Percentiles rank a stretch among this genome's conserved stretches.
Conservation (phyloP, 495 filamentous ascomycete genomes). For the Neurospora intermedia region DNA sequence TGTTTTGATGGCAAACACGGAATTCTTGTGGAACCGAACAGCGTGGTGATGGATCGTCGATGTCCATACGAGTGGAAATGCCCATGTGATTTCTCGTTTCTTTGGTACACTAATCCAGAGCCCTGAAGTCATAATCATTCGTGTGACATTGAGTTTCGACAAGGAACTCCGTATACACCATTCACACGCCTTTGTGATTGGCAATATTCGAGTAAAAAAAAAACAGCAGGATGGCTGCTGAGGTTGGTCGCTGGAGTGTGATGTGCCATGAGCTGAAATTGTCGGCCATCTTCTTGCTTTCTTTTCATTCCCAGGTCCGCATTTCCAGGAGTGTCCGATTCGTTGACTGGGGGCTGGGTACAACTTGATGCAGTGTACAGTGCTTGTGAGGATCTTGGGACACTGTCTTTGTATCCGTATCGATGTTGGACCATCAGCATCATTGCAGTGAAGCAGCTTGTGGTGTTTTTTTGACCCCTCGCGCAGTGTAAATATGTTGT, state of each 20-base stretch:
- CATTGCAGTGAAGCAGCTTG: background rate
- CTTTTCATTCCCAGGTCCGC: background rate
- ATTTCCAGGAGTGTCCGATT: background rate
- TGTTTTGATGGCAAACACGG: background rate
- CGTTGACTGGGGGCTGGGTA: background rate
- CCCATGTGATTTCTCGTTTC: background rate
- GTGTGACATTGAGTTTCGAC: background rate
- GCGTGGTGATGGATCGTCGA: background rate
- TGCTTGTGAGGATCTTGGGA: background rate
- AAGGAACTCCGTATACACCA: background rate
- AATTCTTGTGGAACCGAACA: background rate
- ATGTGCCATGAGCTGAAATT: background rate
- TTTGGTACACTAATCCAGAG: background rate
- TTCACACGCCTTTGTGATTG: background rate
- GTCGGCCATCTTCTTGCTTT: background rate
- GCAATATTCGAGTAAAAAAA: background rate
- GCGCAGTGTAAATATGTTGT: background rate
- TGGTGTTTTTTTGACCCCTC: background rate
- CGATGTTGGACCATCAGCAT: background rate
- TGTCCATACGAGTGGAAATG: background rate
- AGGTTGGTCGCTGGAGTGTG: background rate
- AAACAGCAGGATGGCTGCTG: background rate
- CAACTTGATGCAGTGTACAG: background rate
- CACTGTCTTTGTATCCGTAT: background rate
- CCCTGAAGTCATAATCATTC: background rate